phyloP scores from a whole-genome alignment of 2,329 filamentous ascomycete species.

The Aureobasidium sp. region DNA sequence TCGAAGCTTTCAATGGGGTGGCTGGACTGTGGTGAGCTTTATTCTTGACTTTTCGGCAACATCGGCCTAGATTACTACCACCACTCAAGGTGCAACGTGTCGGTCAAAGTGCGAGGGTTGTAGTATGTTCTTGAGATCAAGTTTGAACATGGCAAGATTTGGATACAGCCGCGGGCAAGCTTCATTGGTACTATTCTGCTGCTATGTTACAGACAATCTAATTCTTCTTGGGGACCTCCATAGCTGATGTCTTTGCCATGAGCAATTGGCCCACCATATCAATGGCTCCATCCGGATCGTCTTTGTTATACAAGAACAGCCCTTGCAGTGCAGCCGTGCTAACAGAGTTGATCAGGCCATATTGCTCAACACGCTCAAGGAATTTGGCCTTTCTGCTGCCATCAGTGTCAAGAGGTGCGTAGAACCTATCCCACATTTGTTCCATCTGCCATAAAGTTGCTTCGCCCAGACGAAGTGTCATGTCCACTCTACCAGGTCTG shows the following conservation, averaged over 20 bases:
- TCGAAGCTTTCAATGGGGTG: no score
- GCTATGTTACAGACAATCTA: not conserved
- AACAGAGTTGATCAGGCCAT: constrained; percentile 64
- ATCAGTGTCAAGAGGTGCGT: constrained; percentile 67
- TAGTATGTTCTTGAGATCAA: no score
- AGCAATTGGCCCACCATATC: constrained; percentile 28
- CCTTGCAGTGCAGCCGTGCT: constrained; percentile 93
- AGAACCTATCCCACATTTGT: constrained; percentile 91
- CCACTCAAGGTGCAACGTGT: no score
- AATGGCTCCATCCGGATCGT: constrained; percentile 79
- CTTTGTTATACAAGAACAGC: constrained; percentile 92
- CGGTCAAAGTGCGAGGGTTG: no score
- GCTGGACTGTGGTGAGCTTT: no score
- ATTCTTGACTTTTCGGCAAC: no score
- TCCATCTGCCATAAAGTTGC: constrained; percentile 78
- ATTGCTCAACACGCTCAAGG: constrained; percentile 58
- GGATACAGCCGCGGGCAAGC: no score
- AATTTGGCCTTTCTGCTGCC: constrained; percentile 61
- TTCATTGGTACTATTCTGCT: no score
- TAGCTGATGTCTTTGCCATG: constrained; percentile 12
- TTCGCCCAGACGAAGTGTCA: constrained; percentile 84
- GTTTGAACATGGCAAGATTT: no score
- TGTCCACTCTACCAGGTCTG: constrained; percentile 83
- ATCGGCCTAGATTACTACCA: no score
- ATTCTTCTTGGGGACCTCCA: constrained; percentile 11